These are phyloP conservation scores for Spathaspora sp. DNA, from an alignment of 1,139 yeast species.

Conservation along the genomic window DNA sequence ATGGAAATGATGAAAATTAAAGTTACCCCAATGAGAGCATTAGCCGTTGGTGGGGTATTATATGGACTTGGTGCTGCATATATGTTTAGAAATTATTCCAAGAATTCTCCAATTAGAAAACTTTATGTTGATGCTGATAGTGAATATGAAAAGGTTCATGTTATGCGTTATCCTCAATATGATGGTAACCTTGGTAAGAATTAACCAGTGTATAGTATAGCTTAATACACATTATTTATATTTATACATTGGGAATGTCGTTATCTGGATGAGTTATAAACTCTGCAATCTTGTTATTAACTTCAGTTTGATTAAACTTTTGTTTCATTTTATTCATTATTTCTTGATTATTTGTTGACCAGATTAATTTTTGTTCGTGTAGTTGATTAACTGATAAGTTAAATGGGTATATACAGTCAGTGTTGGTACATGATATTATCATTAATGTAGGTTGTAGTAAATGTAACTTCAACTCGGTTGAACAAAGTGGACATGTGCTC, in stretches of 20 bases:
- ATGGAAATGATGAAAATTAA: conserved; percentile 8
- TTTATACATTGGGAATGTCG: conserved; percentile 14
- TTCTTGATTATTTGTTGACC: conserved; percentile 22
- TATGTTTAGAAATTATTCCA: conserved; percentile 38
- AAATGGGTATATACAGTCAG: conserved; percentile 32
- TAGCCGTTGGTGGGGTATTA: conserved; percentile 33
- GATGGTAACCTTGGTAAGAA: conserved; percentile 11
- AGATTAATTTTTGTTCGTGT: conserved; percentile 23
- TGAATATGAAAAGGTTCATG: conserved; percentile 28
- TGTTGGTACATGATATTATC: conserved; percentile 28
- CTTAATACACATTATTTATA: background rate
- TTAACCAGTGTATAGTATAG: too few species aligned
- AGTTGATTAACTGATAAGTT: conserved; percentile 28
- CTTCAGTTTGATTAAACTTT: conserved; percentile 23
- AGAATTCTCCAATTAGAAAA: conserved; percentile 28
- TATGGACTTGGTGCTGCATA: conserved; percentile 36
- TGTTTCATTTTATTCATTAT: conserved; percentile 28
- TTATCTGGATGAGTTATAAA: conserved; percentile 27
- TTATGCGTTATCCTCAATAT: conserved; percentile 18
- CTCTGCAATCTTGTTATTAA: conserved; percentile 25
- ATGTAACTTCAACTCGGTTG: conserved; percentile 22
- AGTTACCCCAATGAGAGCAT: conserved; percentile 29
- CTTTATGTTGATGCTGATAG: conserved; percentile 32
- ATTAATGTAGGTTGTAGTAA: conserved; percentile 28
- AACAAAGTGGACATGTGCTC: conserved; percentile 29